Evolutionary conservation across 1,139 yeast genomes (phyloP), one percentile per base, ranked within the genome.

Genomic region (Nakaseomyces delphensis): DNA sequence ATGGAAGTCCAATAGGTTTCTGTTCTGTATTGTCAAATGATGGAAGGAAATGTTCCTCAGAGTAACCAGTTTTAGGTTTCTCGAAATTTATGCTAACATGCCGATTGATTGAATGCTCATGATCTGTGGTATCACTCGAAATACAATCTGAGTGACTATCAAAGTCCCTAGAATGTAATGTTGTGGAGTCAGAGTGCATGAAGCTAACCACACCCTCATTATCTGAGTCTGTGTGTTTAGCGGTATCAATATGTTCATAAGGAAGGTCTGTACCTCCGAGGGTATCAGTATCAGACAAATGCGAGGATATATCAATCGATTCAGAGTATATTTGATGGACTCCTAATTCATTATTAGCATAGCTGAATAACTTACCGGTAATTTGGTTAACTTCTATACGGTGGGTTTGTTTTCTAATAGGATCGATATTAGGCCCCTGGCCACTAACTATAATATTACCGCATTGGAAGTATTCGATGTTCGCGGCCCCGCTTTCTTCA

Each of bases 281-380:
- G n/a, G 37, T 33, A n/a, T 33, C 37, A 8, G 37, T 33, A 21
- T 33, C 37, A 14, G 37, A 33, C 25, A 33, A 13, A n/a, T 33
- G 25, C 13, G 18, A 8, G 4, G 25, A 20, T 13, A 33, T 20
- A 9, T 21, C 37, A 9, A 33, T 14, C n/a, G 37, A 21, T 8
- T 20, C 37, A 4, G 37, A 10, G 16, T 20, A 35, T 3, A 40
- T 8, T 28, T 36, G 44, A 36, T 28, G 42, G 36, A 13, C 25
- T 23, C 43, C 40, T 42, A 44, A 14, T 36, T 77, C 35, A 74
- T 33, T 20, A 21, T 33, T 15, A 7, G 27, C 20, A 18, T 20
- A 33, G 13, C 37, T 33, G 37, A 33, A 33, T 11, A 33, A 33
- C 21, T 20, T 33, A 9, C 37, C 37, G 10, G 25, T 21, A 4